Conservation (phyloP, 257 asterid genomes). For the Lycium barbarum region DNA sequence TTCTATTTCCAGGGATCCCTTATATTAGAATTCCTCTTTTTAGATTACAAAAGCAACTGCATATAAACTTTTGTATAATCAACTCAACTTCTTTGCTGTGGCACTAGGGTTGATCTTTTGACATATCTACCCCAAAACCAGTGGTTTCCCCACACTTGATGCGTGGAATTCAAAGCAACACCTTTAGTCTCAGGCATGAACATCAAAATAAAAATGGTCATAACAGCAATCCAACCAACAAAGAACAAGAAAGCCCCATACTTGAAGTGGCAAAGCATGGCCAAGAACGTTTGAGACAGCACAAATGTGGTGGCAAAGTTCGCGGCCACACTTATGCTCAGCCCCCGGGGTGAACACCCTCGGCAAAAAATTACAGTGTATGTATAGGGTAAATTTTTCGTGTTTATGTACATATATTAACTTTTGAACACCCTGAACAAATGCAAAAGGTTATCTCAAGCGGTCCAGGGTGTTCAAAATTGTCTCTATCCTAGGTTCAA, state of each 20-base stretch:
- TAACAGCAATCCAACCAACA: conserved; percentile 71
- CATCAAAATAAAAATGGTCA: conserved; percentile 74
- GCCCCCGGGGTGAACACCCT: conserved; percentile 40
- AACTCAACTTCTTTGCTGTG: not conserved
- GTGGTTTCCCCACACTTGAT: conserved; percentile 84
- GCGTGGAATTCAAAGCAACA: conserved; percentile 85
- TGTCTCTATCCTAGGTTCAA: too few relatives aligned
- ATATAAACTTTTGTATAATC: not conserved
- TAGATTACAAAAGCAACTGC: not conserved
- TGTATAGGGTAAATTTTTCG: too few relatives aligned
- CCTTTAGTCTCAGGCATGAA: conserved; percentile 87
- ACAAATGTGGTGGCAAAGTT: conserved; percentile 76
- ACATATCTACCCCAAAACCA: conserved; percentile 84
- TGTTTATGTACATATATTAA: too few relatives aligned
- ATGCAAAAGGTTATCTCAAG: too few relatives aligned
- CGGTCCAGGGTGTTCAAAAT: too few relatives aligned
- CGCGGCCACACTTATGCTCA: conserved; percentile 77
- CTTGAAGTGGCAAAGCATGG: conserved; percentile 85
- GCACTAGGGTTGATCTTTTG: not conserved
- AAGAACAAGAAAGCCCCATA: conserved; percentile 85
- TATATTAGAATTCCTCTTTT: not conserved
- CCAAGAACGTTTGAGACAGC: conserved; percentile 79
- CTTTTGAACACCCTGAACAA: too few relatives aligned
- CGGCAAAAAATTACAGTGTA: too few relatives aligned
- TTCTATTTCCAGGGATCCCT: not conserved